Conservation (phyloP, 495 filamentous ascomycete species). For the Usnea hakonensis region DNA sequence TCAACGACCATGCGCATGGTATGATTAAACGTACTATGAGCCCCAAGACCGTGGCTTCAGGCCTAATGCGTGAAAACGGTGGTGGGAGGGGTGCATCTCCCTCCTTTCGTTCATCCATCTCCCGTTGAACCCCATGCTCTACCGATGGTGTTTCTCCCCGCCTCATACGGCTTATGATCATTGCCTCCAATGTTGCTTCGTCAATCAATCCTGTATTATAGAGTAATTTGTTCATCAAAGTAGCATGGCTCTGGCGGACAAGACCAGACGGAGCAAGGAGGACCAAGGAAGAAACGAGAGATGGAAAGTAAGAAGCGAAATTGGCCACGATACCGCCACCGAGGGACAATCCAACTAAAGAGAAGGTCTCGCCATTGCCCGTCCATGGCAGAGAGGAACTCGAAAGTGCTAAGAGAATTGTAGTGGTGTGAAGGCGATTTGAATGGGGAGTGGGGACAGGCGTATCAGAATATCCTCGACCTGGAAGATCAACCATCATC, state of each 20-base stretch:
- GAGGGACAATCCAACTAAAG: conserved; percentile 74
- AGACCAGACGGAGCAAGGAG: conserved; percentile 72
- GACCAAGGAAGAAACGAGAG: conserved; percentile 56
- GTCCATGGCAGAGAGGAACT: conserved; percentile 67
- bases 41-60: conserved; percentile 37
- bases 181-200: conserved; percentile 29
- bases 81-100: conserved; percentile 18
- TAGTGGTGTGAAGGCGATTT: conserved; percentile 61
- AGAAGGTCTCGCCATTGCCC: conserved; percentile 48
- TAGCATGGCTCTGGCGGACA: conserved; percentile 57
- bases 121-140: conserved; percentile 34
- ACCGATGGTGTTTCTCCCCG: conserved; percentile 22
- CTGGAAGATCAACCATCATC: conserved; percentile 68
- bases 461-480: conserved; percentile 68
- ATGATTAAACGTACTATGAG: conserved; percentile 28
- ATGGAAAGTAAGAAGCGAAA: conserved; percentile 66
- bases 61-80: conserved; percentile 38
- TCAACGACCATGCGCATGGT: not conserved
- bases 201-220: conserved; percentile 55
- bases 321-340: conserved; percentile 70
- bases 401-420: conserved; percentile 63
- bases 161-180: conserved; percentile 19
- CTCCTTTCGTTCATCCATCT: conserved; percentile 28
- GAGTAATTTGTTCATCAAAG: conserved; percentile 49
- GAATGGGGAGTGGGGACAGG: conserved; percentile 64